Evolutionary conservation across 129 eudicot genomes (phyloP).

Genomic region (Cynara cardunculus): DNA sequence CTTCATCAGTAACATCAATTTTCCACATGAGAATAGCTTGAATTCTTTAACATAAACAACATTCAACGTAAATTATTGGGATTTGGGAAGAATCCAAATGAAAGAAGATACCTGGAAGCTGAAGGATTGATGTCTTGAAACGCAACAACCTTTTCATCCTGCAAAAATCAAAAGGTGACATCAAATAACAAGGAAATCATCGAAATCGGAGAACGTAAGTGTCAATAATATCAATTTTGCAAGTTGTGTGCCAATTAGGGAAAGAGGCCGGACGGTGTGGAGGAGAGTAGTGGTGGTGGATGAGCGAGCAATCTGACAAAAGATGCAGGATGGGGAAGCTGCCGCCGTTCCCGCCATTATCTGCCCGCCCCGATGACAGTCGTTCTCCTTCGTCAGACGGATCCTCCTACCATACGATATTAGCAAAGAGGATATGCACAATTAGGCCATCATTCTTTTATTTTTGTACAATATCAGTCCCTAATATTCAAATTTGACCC

Average conservation of each 20-base stretch:
- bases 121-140: conserved; percentile 80
- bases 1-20: not conserved
- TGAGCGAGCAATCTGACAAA: conserved; percentile 61
- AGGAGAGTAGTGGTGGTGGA: conserved; percentile 60
- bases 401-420: not conserved
- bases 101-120: conserved; percentile 52
- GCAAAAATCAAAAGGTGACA: conserved; percentile 11
- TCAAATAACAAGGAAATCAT: not conserved
- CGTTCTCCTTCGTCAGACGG: not conserved
- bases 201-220: not conserved
- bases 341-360: conserved; percentile 38
- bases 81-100: not conserved
- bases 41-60: not conserved
- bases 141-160: conserved; percentile 81
- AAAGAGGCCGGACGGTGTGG: conserved; percentile 36
- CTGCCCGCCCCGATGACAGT: not conserved
- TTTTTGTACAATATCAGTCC: not conserved
- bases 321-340: conserved; percentile 47
- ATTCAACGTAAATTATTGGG: not conserved
- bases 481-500: not conserved
- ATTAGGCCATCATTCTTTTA: not conserved
- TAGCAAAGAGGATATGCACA: not conserved
- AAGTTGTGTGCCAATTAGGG: not conserved
- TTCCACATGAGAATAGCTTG: not conserved
- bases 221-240: not conserved